Conservation (phyloP, 345 rosid species). For the Eucalyptus sp. region DNA sequence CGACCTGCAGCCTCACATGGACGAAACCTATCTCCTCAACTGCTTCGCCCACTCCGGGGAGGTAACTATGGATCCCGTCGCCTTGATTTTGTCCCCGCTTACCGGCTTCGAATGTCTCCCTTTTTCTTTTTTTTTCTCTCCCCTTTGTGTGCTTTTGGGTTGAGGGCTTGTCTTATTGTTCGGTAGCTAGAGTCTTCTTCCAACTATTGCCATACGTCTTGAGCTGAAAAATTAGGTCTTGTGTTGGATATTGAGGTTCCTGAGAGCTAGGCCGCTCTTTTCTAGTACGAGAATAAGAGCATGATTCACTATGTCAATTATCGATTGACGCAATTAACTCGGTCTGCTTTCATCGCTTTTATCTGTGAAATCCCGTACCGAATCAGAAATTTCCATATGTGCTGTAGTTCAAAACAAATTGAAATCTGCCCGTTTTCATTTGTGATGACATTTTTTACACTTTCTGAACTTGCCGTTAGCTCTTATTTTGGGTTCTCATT, state of each 20-base stretch:
- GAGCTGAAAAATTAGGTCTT: not conserved
- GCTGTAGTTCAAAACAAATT: not conserved
- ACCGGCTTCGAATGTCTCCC: not conserved
- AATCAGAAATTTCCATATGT: not conserved
- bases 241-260: not conserved
- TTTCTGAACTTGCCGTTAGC: not conserved
- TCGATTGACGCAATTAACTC: not conserved
- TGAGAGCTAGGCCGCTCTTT: not conserved
- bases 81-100: not conserved
- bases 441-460: not conserved
- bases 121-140: too few relatives aligned
- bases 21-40: constrained; percentile 58
- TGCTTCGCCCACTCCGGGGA: constrained; percentile 51
- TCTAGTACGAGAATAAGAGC: not conserved
- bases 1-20: constrained; percentile 91
- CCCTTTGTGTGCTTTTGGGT: not conserved
- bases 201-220: not conserved
- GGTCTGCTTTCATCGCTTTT: not conserved
- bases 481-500: not conserved
- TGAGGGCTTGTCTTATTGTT: not conserved
- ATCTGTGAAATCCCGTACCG: not conserved
- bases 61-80: constrained; percentile 16
- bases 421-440: not conserved
- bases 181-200: not conserved
- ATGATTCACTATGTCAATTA: not conserved